Conservation (phyloP, 768 basidiomycete genomes). For the Lactifluus piperatus region DNA sequence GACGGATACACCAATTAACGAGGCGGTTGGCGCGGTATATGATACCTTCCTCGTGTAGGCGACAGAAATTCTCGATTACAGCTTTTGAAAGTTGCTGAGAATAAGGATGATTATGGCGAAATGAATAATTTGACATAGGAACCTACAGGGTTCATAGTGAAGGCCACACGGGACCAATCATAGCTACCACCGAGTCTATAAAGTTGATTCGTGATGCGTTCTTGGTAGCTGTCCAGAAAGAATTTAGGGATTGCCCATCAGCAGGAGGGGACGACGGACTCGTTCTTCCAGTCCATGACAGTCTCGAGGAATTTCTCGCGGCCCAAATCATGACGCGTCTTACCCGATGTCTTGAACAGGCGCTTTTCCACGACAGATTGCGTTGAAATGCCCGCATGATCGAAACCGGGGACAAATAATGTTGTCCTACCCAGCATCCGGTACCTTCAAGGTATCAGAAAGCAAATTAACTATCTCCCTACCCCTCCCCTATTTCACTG, state of each 20-base stretch:
- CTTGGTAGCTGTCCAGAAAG: constrained; percentile 61
- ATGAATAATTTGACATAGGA: neutral
- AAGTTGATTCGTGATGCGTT: constrained; percentile 85
- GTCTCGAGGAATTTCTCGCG: constrained; percentile 84
- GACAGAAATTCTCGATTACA: constrained; percentile 87
- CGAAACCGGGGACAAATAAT: constrained; percentile 89
- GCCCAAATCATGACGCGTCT: constrained; percentile 90
- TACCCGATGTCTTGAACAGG: constrained; percentile 70
- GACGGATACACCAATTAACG: constrained; percentile 94
- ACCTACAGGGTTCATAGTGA: constrained; percentile 86
- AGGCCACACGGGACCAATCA: constrained; percentile 91
- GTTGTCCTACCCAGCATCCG: constrained; percentile 93
- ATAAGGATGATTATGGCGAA: neutral
- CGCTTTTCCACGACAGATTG: constrained; percentile 97
- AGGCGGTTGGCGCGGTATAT: constrained; percentile 93
- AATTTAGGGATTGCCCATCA: neutral
- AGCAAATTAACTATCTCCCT: neutral
- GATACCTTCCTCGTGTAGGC: constrained; percentile 82
- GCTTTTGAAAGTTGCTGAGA: constrained; percentile 62
- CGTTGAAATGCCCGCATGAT: constrained; percentile 97
- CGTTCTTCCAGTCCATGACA: constrained; percentile 95
- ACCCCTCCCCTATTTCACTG: too few relatives aligned
- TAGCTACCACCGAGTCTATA: constrained; percentile 85
- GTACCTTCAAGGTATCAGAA: constrained; percentile 46
- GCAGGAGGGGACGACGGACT: constrained; percentile 42